These are phyloP conservation scores for Candida ortonii DNA, from an alignment of 805 yeast genomes.

Conservation along the genomic window DNA sequence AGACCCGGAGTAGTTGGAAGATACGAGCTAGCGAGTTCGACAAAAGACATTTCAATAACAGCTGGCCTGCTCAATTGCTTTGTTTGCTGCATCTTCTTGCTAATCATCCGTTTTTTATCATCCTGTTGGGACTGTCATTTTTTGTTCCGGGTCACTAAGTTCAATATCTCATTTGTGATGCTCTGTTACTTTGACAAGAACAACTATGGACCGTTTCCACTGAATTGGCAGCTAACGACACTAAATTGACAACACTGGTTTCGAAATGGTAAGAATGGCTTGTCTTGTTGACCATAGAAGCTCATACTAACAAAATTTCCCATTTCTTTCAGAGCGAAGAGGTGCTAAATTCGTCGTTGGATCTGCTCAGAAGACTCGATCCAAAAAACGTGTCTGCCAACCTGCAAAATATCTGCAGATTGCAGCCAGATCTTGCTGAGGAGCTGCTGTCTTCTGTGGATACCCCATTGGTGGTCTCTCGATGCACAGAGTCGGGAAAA, in stretches of 20 bases:
- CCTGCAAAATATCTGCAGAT: conserved; percentile 46
- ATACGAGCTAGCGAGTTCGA: conserved; percentile 31
- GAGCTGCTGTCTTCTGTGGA: conserved; percentile 86
- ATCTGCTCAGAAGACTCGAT: conserved; percentile 69
- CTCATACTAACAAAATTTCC: background rate
- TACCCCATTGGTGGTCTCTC: conserved; percentile 62
- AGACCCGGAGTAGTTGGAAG: conserved; percentile 50
- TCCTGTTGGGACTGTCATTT: conserved; percentile 11
- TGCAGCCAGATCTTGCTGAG: conserved; percentile 72
- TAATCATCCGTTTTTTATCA: too few species aligned
- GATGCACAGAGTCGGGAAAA: conserved; percentile 56
- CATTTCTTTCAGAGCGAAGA: conserved; percentile 36
- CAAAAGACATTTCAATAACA: conserved; percentile 14
- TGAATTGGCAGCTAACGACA: too few species aligned
- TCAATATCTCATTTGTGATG: conserved; percentile 3
- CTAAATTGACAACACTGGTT: too few species aligned
- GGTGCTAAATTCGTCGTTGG: conserved; percentile 73
- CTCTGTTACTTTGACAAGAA: too few species aligned
- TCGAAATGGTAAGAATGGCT: conserved; percentile 10
- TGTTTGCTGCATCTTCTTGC: too few species aligned
- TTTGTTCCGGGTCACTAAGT: conserved; percentile 4
- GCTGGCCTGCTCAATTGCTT: too few species aligned
- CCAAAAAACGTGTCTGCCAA: conserved; percentile 55
- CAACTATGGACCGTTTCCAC: too few species aligned
- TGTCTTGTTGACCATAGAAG: background rate